A percentile compares a stretch with the other conserved stretches of the same genome.
Evolutionary conservation across 768 basidiomycete genomes (phyloP).

Genomic region (Boletellus ananas): DNA sequence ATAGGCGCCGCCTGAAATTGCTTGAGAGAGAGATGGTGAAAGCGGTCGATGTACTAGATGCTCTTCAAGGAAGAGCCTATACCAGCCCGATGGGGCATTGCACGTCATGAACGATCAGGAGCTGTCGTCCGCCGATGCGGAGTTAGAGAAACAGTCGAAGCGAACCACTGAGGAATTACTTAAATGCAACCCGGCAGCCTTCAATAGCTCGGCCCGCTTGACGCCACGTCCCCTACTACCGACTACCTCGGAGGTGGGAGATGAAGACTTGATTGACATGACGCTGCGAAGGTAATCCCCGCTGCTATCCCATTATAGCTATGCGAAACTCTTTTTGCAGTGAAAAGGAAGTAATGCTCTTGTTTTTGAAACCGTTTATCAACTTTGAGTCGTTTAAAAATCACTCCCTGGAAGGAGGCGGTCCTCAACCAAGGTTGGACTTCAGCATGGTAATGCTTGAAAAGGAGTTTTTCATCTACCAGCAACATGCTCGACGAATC

Average conservation of each 20-base stretch:
- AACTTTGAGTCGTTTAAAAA: no score
- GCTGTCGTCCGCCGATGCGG: neutral
- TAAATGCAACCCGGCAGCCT: no score
- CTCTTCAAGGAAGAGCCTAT: slow-evolving; percentile 21
- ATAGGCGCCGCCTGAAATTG: slow-evolving; percentile 30
- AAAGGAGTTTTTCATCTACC: slow-evolving; percentile 1
- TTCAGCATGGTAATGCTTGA: no score
- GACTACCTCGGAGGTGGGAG: no score
- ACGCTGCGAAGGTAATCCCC: slow-evolving; percentile 3
- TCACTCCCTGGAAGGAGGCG: no score
- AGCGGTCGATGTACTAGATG: slow-evolving; percentile 17
- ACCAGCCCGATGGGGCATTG: slow-evolving; percentile 1
- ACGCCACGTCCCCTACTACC: no score
- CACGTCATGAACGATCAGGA: neutral
- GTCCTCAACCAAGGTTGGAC: no score
- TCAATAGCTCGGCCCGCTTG: no score
- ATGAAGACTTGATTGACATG: slow-evolving; percentile 18
- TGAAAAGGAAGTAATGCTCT: no score
- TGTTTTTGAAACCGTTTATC: no score
- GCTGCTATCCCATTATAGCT: no score
- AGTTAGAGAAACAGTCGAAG: neutral
- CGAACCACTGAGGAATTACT: neutral
- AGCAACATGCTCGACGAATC: slow-evolving; percentile 29
- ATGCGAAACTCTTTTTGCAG: no score
- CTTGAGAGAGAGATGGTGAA: slow-evolving; percentile 28